Percentiles rank a stretch among this genome's conserved stretches.
phyloP scores from a whole-genome alignment of 2,329 filamentous ascomycete genomes.

The Ramularia endophylla region DNA sequence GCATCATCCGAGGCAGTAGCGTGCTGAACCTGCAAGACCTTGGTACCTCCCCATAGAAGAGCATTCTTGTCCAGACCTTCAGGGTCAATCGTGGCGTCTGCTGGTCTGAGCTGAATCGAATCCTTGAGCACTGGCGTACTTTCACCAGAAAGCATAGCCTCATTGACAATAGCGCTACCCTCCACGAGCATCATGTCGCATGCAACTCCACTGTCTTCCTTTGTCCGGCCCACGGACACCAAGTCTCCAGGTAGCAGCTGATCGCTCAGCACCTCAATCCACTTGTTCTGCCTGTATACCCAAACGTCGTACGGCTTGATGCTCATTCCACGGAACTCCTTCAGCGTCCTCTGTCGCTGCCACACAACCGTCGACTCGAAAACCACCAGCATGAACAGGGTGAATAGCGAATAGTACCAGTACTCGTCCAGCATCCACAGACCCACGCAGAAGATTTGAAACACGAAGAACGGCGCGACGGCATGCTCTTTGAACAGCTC shows the following conservation, averaged over 20 bases:
- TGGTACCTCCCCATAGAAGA: conserved; percentile 95
- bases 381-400: conserved; percentile 93
- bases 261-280: conserved; percentile 85
- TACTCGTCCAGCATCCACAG: conserved; percentile 99
- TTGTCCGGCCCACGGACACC: conserved; percentile 85
- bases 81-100: conserved; percentile 71
- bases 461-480: conserved; percentile 98
- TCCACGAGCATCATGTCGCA: conserved; percentile 96
- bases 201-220: conserved; percentile 93
- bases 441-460: conserved; percentile 97
- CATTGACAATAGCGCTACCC: conserved; percentile 95
- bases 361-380: conserved; percentile 99
- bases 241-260: conserved; percentile 89
- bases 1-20: conserved; percentile 68
- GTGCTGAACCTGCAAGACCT: conserved; percentile 92
- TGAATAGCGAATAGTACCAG: conserved; percentile 99
- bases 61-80: conserved; percentile 95
- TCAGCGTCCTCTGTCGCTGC: conserved; percentile 94
- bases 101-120: conserved; percentile 82
- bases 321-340: conserved; percentile 97
- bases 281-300: conserved; percentile 81
- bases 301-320: conserved; percentile 97
- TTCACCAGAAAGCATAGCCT: conserved; percentile 98
- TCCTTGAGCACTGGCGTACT: conserved; percentile 96
- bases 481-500: conserved; percentile 98